A percentile compares a stretch with the other conserved stretches of the same genome.
phyloP scores from a whole-genome alignment of 2,329 filamentous ascomycete species.

The Ophiostoma novo-ulmi region DNA sequence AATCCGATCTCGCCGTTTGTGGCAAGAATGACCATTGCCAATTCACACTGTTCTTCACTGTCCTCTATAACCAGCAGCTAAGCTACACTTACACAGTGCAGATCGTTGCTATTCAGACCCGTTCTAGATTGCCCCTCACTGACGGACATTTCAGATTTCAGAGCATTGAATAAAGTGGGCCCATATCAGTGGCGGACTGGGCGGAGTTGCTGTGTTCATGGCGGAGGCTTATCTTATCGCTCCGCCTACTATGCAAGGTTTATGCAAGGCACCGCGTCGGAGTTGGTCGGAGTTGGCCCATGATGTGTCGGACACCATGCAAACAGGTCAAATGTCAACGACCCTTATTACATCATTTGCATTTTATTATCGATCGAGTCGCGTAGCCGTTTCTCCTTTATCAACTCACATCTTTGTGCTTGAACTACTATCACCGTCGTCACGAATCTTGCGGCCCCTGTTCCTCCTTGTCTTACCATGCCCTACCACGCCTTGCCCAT shows the following conservation, averaged over 20 bases:
- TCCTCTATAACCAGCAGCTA: rapidly evolving
- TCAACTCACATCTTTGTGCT: neutral
- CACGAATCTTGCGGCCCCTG: neutral
- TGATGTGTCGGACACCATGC: constrained; percentile 7
- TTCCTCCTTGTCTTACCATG: too few relatives aligned
- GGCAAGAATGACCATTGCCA: neutral
- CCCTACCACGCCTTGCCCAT: too few relatives aligned
- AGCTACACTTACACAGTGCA: neutral
- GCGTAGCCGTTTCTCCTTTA: neutral
- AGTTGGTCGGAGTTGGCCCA: constrained; percentile 16
- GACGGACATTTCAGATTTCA: neutral
- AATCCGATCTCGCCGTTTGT: constrained; percentile 13
- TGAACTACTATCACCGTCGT: neutral
- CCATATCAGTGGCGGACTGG: neutral
- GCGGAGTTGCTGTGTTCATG: constrained; percentile 1
- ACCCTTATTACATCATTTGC: neutral
- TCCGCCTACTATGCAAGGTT: constrained; percentile 2
- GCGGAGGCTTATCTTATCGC: constrained; percentile 7
- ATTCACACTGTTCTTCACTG: constrained; percentile 12
- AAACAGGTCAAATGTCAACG: neutral
- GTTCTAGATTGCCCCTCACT: constrained; percentile 12
- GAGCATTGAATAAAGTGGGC: neutral
- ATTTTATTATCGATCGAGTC: neutral
- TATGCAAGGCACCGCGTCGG: constrained; percentile 13
- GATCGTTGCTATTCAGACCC: neutral